These are phyloP conservation scores for Eimeria sp. DNA, from an alignment of 169 alveolate genomes.

Conservation along the genomic window DNA sequence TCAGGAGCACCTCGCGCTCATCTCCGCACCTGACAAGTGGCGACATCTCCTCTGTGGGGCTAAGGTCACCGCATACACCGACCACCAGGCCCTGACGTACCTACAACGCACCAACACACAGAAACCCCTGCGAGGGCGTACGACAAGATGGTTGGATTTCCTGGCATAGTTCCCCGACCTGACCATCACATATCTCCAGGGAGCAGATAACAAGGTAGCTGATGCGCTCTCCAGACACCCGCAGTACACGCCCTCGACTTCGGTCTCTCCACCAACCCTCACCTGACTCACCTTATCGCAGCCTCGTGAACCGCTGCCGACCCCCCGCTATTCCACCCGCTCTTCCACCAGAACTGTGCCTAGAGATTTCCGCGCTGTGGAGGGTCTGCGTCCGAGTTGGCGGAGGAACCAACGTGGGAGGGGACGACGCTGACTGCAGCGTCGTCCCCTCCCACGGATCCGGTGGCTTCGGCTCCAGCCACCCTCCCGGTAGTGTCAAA, in stretches of 20 bases:
- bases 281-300: background rate
- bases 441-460: too few relatives aligned
- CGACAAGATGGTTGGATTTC: background rate
- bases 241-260: background rate
- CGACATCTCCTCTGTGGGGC: background rate
- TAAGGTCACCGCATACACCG: background rate
- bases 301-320: too few relatives aligned
- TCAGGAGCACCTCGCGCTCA: background rate
- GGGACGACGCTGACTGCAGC: background rate
- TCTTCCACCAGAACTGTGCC: background rate
- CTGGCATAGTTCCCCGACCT: background rate
- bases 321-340: background rate
- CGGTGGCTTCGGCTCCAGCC: too few relatives aligned
- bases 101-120: too few relatives aligned
- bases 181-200: background rate
- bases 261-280: background rate
- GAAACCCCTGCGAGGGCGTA: too few relatives aligned
- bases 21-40: background rate
- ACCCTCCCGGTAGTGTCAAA: too few relatives aligned
- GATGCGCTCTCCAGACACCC: background rate
- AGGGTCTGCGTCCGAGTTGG: background rate
- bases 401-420: background rate
- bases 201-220: background rate
- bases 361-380: background rate
- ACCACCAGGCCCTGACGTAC: slow-evolving; percentile 8